Base-by-base conservation (phyloP, 2,329 filamentous ascomycete species). In the Aspergillus costaricaensis region DNA sequence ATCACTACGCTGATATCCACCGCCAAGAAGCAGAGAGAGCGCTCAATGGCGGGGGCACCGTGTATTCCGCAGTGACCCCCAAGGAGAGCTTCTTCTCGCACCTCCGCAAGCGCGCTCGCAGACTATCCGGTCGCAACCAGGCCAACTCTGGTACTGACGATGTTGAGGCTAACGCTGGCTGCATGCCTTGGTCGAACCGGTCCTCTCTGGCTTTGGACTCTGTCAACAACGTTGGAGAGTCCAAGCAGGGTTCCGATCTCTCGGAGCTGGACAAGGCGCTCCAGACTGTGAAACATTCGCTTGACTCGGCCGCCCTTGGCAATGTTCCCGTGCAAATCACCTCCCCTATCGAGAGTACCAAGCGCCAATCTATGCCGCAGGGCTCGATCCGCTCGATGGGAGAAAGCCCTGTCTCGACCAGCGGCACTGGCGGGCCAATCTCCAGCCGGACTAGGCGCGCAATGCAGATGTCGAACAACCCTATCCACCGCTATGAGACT, bases 21-120 rank as follows among this genome's bases (percentile, higher is more conserved):
- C 86, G 94, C 58, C 91, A 94, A 78, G 92, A 98, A 76, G 92
- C 94, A 14, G 94, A 98, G 76, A 86, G 91, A 64, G 92, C 92
- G 39, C 83, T 98, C 49, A 97, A 92, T 72, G 95, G 93, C 56
- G 88, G 89, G 69, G 85, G 84, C 36, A 90, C 88, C 21, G 81
- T 93, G 23, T 87, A 85, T 15, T 95, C 92, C 5, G 91, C 89
- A 0, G 88, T 85, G 69, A 91, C 86, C 17, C 91, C 92, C 48
- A 96, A 96, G 73, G 95, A 99, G 76, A 92, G 95, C 76, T 99
- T 99, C 82, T 99, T 99, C 79, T 98, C 95, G 0, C 95, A 99
- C 74, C 84, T 99, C 7, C 87, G 95, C 59, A 99, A 99, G 78
- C 89, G 94, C 55, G 95, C 96, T 27, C 87, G 95, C 68, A 86